Conservation (phyloP, 1,139 yeast species). For the Kodamaea plutei region DNA sequence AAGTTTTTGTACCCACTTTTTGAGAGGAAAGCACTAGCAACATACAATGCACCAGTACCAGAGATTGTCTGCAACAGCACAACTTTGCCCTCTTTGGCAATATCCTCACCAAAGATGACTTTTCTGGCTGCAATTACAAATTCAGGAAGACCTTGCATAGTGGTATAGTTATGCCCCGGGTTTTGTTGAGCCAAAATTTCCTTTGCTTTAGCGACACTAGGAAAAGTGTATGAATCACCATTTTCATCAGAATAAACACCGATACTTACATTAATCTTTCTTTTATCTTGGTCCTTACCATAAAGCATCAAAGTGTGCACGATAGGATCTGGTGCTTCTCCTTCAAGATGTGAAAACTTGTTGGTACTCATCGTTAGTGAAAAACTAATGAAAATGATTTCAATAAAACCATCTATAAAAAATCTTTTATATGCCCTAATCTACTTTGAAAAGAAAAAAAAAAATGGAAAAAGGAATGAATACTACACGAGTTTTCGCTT, state of each 20-base stretch:
- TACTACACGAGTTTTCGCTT: too few species aligned
- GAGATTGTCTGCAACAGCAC: constrained; percentile 41
- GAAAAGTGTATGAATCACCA: constrained; percentile 36
- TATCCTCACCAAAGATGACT: constrained; percentile 31
- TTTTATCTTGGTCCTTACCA: constrained; percentile 24
- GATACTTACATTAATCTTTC: constrained; percentile 39
- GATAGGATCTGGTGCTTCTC: constrained; percentile 36
- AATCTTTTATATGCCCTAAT: too few species aligned
- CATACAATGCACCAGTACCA: constrained; percentile 44
- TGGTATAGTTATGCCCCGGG: constrained; percentile 44
- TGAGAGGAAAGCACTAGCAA: constrained; percentile 30
- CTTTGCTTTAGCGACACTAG: constrained; percentile 37
- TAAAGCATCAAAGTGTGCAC: constrained; percentile 27
- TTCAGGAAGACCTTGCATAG: constrained; percentile 40
- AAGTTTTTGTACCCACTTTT: constrained; percentile 27
- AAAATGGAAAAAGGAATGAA: too few species aligned
- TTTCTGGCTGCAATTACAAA: constrained; percentile 34
- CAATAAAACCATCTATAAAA: too few species aligned
- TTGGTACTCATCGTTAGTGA: constrained; percentile 17
- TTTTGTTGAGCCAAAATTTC: constrained; percentile 27
- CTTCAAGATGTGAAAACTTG: constrained; percentile 23
- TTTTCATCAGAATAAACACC: constrained; percentile 42
- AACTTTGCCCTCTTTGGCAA: constrained; percentile 22
- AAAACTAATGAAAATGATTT: too few species aligned
- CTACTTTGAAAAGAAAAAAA: background rate